These are phyloP conservation scores for Acanthamoeba castellanii DNA, from an alignment of 208 protist species.

Conservation along the genomic window DNA sequence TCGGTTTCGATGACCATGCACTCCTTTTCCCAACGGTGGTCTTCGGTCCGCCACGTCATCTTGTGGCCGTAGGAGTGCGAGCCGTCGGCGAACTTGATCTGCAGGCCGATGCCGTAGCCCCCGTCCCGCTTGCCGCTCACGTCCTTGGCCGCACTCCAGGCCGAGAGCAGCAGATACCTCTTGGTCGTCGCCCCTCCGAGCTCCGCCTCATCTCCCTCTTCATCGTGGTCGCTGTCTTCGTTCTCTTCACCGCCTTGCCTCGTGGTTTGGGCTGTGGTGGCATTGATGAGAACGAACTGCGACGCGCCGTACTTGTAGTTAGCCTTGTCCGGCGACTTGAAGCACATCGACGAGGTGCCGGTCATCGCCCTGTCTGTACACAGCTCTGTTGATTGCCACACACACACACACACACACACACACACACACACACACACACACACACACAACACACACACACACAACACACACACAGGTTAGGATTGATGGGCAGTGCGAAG, in stretches of 20 bases:
- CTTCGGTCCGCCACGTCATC: constrained; percentile 18
- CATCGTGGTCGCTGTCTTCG: not conserved
- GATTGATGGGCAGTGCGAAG: no score
- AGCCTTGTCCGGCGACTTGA: constrained; percentile 8
- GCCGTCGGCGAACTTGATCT: constrained; percentile 41
- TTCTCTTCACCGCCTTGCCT: not conserved
- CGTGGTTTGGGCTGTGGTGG: not conserved
- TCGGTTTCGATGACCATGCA: constrained; percentile 27
- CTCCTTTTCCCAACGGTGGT: constrained; percentile 19
- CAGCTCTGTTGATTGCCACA: not conserved
- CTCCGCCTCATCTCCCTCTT: not conserved
- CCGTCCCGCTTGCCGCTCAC: constrained; percentile 29
- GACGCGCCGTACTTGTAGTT: constrained; percentile 34
- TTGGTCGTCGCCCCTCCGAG: not conserved
- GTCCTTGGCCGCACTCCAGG: constrained; percentile 35
- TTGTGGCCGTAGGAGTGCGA: constrained; percentile 57
- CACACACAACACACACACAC: no score
- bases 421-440: not conserved
- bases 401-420: not conserved
- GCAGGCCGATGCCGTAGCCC: not conserved
- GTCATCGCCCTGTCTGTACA: not conserved
- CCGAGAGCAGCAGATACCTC: not conserved
- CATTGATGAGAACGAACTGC: constrained; percentile 17
- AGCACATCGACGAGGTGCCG: constrained; percentile 17
- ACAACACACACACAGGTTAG: not conserved